These are phyloP conservation scores for Peziza echinospora DNA, from an alignment of 495 filamentous ascomycete species.

Conservation along the genomic window DNA sequence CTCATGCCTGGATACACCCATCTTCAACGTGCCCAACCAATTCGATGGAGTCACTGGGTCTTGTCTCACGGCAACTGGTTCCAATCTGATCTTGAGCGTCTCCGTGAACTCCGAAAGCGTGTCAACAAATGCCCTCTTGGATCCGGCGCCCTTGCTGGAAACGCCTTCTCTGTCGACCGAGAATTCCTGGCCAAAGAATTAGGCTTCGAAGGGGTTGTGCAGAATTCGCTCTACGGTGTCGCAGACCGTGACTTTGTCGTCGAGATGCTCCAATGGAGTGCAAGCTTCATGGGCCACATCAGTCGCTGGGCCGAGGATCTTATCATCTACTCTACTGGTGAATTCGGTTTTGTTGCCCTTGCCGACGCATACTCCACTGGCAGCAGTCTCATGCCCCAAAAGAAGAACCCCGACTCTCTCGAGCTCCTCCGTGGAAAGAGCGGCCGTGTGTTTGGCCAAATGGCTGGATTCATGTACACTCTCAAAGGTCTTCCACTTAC, in stretches of 20 bases:
- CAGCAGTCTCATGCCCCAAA: conserved; percentile 78
- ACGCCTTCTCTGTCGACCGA: conserved; percentile 79
- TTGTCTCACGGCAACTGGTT: conserved; percentile 61
- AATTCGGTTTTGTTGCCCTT: conserved; percentile 63
- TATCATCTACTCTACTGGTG: conserved; percentile 64
- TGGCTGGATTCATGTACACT: conserved; percentile 72
- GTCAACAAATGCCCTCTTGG: conserved; percentile 68
- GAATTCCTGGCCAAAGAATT: conserved; percentile 71
- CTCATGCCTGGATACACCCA: conserved; percentile 68
- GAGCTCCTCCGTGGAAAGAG: conserved; percentile 78
- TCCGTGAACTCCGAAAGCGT: conserved; percentile 49
- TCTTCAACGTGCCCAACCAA: conserved; percentile 74
- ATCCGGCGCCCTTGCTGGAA: conserved; percentile 74
- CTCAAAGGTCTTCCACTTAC: conserved; percentile 75
- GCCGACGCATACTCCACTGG: conserved; percentile 78
- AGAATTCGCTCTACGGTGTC: conserved; percentile 69
- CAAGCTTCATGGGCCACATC: conserved; percentile 67
- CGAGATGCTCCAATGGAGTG: conserved; percentile 78
- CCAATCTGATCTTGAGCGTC: conserved; percentile 52
- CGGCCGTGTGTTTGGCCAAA: conserved; percentile 65
- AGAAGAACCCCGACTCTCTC: conserved; percentile 56
- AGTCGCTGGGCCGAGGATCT: conserved; percentile 75
- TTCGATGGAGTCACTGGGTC: conserved; percentile 77
- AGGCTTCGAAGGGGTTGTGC: conserved; percentile 59
- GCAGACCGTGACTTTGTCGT: conserved; percentile 76